Conservation (phyloP, 129 eudicot species). For the Artemisia argyi region DNA sequence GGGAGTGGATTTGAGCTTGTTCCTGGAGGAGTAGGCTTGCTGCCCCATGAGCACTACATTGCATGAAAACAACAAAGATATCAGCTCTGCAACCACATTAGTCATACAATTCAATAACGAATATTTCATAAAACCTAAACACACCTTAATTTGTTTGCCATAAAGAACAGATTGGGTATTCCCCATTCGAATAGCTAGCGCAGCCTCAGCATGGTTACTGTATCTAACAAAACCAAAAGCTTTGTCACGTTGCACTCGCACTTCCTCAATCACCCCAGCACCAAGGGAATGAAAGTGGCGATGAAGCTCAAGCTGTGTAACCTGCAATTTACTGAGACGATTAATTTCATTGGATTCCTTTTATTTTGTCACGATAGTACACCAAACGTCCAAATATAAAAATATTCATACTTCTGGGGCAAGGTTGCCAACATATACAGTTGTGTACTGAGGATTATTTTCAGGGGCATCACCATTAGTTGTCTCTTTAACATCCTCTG, state of each 20-base stretch:
- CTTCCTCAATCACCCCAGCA: slow-evolving; percentile 84
- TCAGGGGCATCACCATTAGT: slow-evolving; percentile 73
- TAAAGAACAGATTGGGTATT: slow-evolving; percentile 59
- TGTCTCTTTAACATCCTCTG: slow-evolving; percentile 78
- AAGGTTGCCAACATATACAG: slow-evolving; percentile 93
- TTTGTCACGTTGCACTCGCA: slow-evolving; percentile 84
- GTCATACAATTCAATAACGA: neutral
- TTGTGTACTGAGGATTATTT: slow-evolving; percentile 80
- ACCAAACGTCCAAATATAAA: neutral
- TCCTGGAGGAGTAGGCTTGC: slow-evolving; percentile 89
- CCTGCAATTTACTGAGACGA: slow-evolving; percentile 39
- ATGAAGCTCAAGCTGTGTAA: slow-evolving; percentile 78
- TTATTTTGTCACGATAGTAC: slow-evolving; percentile 5
- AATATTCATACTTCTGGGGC: slow-evolving; percentile 69
- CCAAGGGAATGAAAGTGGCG: slow-evolving; percentile 82
- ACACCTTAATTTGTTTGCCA: slow-evolving; percentile 85
- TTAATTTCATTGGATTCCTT: neutral
- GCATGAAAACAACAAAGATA: neutral
- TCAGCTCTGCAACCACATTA: slow-evolving; percentile 14
- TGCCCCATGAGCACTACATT: slow-evolving; percentile 86
- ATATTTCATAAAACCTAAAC: neutral
- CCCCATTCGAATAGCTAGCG: slow-evolving; percentile 79
- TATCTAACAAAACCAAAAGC: slow-evolving; percentile 91
- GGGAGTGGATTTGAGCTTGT: slow-evolving; percentile 84
- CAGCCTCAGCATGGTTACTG: slow-evolving; percentile 82